phyloP scores from a whole-genome alignment of 2,329 filamentous ascomycete species.

The Cryphonectria carpinicola region DNA sequence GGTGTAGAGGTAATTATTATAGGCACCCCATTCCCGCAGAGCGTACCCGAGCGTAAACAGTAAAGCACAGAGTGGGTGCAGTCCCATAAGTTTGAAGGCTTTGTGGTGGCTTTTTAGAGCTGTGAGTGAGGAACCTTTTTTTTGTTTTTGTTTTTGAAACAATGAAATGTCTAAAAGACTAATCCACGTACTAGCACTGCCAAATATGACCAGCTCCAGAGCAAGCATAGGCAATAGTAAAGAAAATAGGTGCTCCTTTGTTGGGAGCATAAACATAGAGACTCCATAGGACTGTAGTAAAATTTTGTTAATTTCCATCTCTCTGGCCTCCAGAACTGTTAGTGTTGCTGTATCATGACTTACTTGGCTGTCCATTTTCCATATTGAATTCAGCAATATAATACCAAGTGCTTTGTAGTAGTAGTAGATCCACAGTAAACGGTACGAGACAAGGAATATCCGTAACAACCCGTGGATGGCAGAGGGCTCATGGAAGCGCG shows the following conservation, averaged over 20 bases:
- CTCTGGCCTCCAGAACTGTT: not conserved
- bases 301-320: not conserved
- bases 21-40: constrained; percentile 54
- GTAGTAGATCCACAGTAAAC: not conserved
- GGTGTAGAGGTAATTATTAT: constrained; percentile 48
- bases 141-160: too few species aligned
- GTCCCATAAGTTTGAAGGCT: constrained; percentile 52
- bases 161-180: not conserved
- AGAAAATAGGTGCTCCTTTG: constrained; percentile 57
- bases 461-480: not conserved
- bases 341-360: not conserved
- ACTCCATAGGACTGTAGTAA: constrained; percentile 32
- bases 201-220: constrained; percentile 55
- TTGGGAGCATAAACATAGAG: constrained; percentile 57
- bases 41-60: constrained; percentile 59
- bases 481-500: not conserved
- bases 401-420: not conserved
- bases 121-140: not conserved
- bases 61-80: constrained; percentile 54
- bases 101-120: constrained; percentile 50
- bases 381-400: not conserved
- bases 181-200: constrained; percentile 48
- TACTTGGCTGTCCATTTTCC: not conserved
- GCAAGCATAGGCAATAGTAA: constrained; percentile 50
- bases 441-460: not conserved